Evolutionary conservation across 1,284 basidiomycete species (phyloP).

Genomic region (Papiliotrema fonsecae): DNA sequence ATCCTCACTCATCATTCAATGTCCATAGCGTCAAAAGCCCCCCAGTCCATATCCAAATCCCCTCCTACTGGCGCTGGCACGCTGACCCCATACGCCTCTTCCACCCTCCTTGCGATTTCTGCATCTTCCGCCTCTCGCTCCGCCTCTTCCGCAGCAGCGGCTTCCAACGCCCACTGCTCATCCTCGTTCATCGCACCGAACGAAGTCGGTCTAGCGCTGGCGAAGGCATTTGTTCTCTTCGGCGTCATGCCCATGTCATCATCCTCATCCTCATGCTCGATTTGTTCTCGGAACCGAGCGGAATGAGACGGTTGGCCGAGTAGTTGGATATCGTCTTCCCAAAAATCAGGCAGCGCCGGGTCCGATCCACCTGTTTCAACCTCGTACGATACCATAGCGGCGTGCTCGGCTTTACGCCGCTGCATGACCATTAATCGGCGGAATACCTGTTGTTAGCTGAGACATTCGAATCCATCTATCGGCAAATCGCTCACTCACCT

Average conservation of each 20-base stretch:
- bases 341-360: slow-evolving; percentile 33
- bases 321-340: slow-evolving; percentile 29
- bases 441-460: slow-evolving; percentile 29
- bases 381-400: slow-evolving; percentile 29
- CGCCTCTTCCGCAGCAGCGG: slow-evolving; percentile 30
- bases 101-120: slow-evolving; percentile 17
- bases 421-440: slow-evolving; percentile 39
- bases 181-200: slow-evolving; percentile 14
- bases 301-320: no score
- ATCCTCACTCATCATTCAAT: slow-evolving; percentile 9
- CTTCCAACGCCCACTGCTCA: slow-evolving; percentile 28
- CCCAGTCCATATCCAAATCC: slow-evolving; percentile 26
- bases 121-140: slow-evolving; percentile 27
- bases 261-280: slow-evolving; percentile 2
- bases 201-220: not conserved
- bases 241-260: not conserved
- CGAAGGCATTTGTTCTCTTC: not conserved
- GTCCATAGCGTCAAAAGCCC: slow-evolving; percentile 27
- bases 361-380: slow-evolving; percentile 34
- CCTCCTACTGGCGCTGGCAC: slow-evolving; percentile 5
- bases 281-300: no score
- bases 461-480: not conserved
- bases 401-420: slow-evolving; percentile 27
- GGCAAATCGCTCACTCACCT: slow-evolving; percentile 21
- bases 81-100: slow-evolving; percentile 15